These are phyloP conservation scores for Peniophora sp. DNA, from an alignment of 1,284 basidiomycete species.

Conservation along the genomic window DNA sequence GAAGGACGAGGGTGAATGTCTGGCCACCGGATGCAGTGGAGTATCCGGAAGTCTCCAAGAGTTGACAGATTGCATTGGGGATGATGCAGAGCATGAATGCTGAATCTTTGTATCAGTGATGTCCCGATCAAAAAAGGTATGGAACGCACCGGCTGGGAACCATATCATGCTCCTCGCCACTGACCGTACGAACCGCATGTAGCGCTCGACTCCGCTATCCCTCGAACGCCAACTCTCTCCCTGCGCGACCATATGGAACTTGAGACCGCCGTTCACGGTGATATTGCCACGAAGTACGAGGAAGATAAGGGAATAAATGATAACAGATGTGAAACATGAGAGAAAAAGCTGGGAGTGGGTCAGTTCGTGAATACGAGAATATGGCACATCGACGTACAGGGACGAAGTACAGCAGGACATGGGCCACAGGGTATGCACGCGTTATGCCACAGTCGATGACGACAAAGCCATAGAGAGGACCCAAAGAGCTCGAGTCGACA, in stretches of 20 bases:
- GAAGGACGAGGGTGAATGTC: slow-evolving; percentile 45
- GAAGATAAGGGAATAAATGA: slow-evolving; percentile 53
- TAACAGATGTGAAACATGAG: slow-evolving; percentile 40
- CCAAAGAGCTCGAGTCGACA: slow-evolving; percentile 10
- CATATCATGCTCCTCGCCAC: slow-evolving; percentile 62
- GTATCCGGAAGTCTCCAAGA: slow-evolving; percentile 41
- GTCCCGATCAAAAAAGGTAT: background rate
- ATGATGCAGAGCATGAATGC: slow-evolving; percentile 54
- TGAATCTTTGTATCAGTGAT: slow-evolving; percentile 16
- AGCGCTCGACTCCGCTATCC: slow-evolving; percentile 31
- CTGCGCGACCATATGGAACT: slow-evolving; percentile 37
- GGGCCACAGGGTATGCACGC: slow-evolving; percentile 27
- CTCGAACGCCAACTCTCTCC: slow-evolving; percentile 31
- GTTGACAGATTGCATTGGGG: slow-evolving; percentile 47
- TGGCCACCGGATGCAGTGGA: slow-evolving; percentile 34
- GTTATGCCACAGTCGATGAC: slow-evolving; percentile 47
- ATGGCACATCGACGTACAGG: slow-evolving; percentile 52
- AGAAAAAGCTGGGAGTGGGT: slow-evolving; percentile 48
- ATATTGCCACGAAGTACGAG: slow-evolving; percentile 48
- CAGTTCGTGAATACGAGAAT: background rate
- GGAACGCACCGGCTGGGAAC: slow-evolving; percentile 52
- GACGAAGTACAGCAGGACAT: slow-evolving; percentile 47
- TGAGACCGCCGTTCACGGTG: slow-evolving; percentile 32
- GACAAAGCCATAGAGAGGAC: slow-evolving; percentile 42
- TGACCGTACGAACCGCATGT: slow-evolving; percentile 49